Evolutionary conservation across 2,329 filamentous ascomycete species (phyloP), one percentile per base, ranked within the genome.

Genomic region (Thelonectria rubi): DNA sequence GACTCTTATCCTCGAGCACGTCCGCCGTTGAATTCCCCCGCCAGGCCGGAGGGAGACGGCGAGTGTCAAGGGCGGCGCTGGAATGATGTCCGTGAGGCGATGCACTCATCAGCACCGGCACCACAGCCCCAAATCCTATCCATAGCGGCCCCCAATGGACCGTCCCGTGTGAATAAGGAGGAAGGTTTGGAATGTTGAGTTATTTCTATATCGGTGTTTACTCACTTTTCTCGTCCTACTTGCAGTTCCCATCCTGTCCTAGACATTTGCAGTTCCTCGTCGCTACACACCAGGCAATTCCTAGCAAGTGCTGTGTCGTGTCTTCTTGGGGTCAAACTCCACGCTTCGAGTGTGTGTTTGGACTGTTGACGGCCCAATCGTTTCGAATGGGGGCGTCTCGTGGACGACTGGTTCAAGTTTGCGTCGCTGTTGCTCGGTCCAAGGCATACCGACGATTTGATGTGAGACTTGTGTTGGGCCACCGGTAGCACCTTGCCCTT

Each of bases 51-150:
- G 48, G 37, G 34, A 24, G 18, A 46, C 49, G 37, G 37, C n/a
- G 49, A 24, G 18, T 11, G 45, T 42, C 20, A 30, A 42, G 46
- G 40, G 9, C 37, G 30, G 24, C 12, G 40, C 45, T 61, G 55
- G 52, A 63, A 63, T 65, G 56, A 18, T 18, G 21, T 32, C 49
- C 30, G 20, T 50, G 37, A 34, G 37, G 48, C 58, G 48, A 26
- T 30, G 39, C 48, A 17, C 10, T 30, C 26, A 30, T 30, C 26
- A 45, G 17, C 48, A 14, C 32, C 24, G 42, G 21, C 14, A n/a
- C 55, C 42, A 46, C 42, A 46, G 42, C 42, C 42, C 20, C 42
- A 8, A 46, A 24, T 46, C 20, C 21, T 24, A 43, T 46, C 18
- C 20, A 21, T 18, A 26, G 21, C 20, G 18, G 42, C 42, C 42